Evolutionary conservation across 2,329 filamentous ascomycete species (phyloP), one percentile per base, ranked within the genome.

Genomic region (Xylaria polymorpha): DNA sequence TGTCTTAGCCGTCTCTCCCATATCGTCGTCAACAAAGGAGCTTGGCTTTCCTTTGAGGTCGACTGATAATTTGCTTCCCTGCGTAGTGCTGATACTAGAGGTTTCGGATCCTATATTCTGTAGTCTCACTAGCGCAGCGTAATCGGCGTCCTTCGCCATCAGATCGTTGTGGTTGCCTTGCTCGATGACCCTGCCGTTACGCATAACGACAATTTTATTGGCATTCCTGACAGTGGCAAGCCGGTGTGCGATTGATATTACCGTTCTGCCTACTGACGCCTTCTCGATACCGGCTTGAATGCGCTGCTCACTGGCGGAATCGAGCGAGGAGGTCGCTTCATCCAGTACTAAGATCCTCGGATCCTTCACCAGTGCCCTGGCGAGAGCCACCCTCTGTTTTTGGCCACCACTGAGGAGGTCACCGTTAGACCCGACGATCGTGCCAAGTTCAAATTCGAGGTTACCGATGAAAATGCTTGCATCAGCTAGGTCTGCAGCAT

Each of bases 151-250:
- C 48, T 74, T 77, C 14, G 78, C 77, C 46, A 92, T 80, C 0
- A 92, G 82, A 25, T 87, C 83, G 1, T 86, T 80, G 64, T 92
- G 90, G 0, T 83, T 87, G 0, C 90, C 90, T 73, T 89, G 80
- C 76, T 92, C 90, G 1, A 90, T 81, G 1, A 90, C 83, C 39
- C 80, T 78, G 0, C 91, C 90, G 51, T 86, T 82, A 4, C 87
- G 82, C 72, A 92, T 81, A 1, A 92, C 90, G 3, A 92, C 81
- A 57, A 92, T 92, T 63, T 87, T 86, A 69, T 92, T 87, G 0
- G 90, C 90, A 61, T 87, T 84, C 72, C 85, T 86, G 64, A 90
- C 86, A 0, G 87, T 90, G 0, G 85, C 85, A 2, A 91, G 80
- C 0, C 88, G 81, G 77, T 90, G 88, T 0, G 90, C 90, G 64